phyloP scores from a whole-genome alignment of 768 basidiomycete genomes.

The Rhodotorula diobovata region DNA sequence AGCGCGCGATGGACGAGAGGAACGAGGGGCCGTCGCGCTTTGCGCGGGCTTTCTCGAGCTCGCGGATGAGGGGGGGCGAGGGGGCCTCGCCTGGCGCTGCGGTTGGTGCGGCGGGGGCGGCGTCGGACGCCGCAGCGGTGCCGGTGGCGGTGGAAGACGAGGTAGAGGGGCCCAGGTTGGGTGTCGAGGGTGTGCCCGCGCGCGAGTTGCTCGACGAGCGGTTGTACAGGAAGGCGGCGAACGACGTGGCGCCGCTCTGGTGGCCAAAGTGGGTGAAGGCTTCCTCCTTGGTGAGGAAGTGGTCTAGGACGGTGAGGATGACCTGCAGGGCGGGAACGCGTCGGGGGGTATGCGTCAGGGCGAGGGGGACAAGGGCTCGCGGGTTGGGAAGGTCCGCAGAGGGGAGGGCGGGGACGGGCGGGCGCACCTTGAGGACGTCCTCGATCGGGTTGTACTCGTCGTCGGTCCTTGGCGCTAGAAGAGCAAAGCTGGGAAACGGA shows the following conservation, averaged over 20 bases:
- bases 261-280: constrained; percentile 34
- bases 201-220: constrained; percentile 23
- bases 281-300: constrained; percentile 41
- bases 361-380: neutral
- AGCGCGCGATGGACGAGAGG: constrained; percentile 24
- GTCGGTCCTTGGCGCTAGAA: constrained; percentile 26
- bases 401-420: no score
- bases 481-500: constrained; percentile 5
- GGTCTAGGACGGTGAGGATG: constrained; percentile 32
- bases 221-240: constrained; percentile 32
- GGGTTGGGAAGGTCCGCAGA: neutral
- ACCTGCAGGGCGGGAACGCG: no score
- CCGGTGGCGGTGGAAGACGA: neutral
- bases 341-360: no score
- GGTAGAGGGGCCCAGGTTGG: neutral
- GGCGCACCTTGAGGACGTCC: constrained; percentile 34
- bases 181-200: constrained; percentile 7
- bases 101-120: neutral
- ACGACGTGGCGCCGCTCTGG: constrained; percentile 21
- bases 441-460: constrained; percentile 43
- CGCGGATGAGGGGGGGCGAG: constrained; percentile 16
- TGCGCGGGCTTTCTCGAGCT: constrained; percentile 37
- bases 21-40: constrained; percentile 39
- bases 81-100: neutral
- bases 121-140: constrained; percentile 3